Percentiles rank a stretch among this genome's conserved stretches.
phyloP scores from a whole-genome alignment of 371 early-diverging fungal species.

The Lichtheimia corymbifera region DNA sequence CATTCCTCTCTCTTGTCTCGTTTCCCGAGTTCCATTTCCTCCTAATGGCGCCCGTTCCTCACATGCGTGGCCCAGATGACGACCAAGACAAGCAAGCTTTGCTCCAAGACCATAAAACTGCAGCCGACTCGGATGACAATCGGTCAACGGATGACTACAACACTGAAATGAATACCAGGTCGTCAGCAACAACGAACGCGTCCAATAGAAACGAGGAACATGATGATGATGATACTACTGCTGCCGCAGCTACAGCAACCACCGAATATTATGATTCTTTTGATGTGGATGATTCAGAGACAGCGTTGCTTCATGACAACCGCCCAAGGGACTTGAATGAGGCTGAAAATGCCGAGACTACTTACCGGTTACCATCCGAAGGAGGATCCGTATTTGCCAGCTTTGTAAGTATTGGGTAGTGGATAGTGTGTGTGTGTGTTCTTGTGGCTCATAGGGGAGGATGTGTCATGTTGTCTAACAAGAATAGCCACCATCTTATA shows the following conservation, averaged over 20 bases:
- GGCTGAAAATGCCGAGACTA: too few relatives aligned
- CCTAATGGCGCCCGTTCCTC: too few relatives aligned
- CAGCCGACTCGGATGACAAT: too few relatives aligned
- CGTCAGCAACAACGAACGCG: too few relatives aligned
- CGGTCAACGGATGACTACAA: too few relatives aligned
- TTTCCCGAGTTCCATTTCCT: too few relatives aligned
- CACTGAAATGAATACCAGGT: too few relatives aligned
- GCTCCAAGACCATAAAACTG: too few relatives aligned
- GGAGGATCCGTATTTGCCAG: slow-evolving; percentile 50
- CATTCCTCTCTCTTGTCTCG: too few relatives aligned
- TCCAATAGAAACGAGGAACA: too few relatives aligned
- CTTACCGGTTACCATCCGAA: slow-evolving; percentile 41
- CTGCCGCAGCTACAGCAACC: slow-evolving; percentile 7
- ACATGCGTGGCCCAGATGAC: too few relatives aligned
- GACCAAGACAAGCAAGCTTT: too few relatives aligned
- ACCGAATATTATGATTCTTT: slow-evolving; percentile 31
- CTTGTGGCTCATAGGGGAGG: slow-evolving; percentile 2
- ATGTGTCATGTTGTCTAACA: slow-evolving; percentile 12
- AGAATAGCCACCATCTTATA: slow-evolving; percentile 35
- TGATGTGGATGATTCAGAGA: slow-evolving; percentile 41
- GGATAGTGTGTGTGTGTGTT: not conserved
- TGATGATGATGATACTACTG: not conserved
- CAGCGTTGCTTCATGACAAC: slow-evolving; percentile 2
- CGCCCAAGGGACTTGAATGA: slow-evolving; percentile 2
- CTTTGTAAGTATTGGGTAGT: slow-evolving; percentile 38